Evolutionary conservation across 2,329 filamentous ascomycete species (phyloP).

Genomic region (Teratosphaeriaceae sp.): DNA sequence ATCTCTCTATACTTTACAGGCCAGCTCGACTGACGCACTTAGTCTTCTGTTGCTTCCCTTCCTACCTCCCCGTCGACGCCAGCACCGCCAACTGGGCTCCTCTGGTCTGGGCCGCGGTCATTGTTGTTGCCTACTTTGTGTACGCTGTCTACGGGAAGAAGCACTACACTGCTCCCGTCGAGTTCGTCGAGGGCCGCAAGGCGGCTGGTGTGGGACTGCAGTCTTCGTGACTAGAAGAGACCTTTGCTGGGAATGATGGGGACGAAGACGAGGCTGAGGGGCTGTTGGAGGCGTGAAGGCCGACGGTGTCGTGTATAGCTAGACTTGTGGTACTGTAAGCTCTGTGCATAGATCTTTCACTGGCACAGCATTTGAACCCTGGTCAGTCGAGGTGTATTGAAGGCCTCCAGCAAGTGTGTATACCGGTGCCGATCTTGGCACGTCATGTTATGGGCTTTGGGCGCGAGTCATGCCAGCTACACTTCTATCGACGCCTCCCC

Average conservation of each 20-base stretch:
- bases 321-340: too few relatives aligned
- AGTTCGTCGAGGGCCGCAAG: constrained; percentile 24
- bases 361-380: too few relatives aligned
- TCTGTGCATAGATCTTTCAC: too few relatives aligned
- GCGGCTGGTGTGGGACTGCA: constrained; percentile 19
- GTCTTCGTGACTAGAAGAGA: constrained; percentile 4
- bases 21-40: too few relatives aligned
- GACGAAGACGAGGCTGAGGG: not conserved
- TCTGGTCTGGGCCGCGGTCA: constrained; percentile 24
- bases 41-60: constrained; percentile 26
- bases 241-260: not conserved
- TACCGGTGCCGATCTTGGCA: too few relatives aligned
- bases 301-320: too few relatives aligned
- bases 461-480: too few relatives aligned
- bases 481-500: too few relatives aligned
- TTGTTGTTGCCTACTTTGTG: constrained; percentile 19
- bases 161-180: constrained; percentile 24
- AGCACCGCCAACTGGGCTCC: constrained; percentile 25
- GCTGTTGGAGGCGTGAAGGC: not conserved
- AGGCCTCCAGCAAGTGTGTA: too few relatives aligned
- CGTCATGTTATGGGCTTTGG: too few relatives aligned
- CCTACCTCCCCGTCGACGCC: constrained; percentile 20
- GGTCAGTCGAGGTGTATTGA: too few relatives aligned
- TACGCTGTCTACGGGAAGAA: constrained; percentile 23
- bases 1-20: too few relatives aligned